Conservation (phyloP, 2,329 filamentous ascomycete species). For the Aspergillus sp. region DNA sequence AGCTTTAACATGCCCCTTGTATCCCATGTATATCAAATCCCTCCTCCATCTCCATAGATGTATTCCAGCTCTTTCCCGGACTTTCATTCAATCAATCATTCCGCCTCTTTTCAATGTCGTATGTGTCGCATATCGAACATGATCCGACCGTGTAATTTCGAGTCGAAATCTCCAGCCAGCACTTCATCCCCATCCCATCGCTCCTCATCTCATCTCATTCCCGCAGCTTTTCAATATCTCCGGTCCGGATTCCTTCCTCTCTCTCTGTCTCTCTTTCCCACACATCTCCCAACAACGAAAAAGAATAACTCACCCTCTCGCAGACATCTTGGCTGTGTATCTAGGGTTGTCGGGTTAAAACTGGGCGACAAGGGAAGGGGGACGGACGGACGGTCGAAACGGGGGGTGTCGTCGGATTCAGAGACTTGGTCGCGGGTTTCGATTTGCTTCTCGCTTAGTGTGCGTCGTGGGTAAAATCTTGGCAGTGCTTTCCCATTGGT, state of each 20-base stretch:
- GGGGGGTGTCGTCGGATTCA: conserved; percentile 16
- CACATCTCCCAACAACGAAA: conserved; percentile 18
- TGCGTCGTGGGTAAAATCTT: conserved; percentile 47
- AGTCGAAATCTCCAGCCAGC: too few species aligned
- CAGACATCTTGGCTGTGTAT: conserved; percentile 53
- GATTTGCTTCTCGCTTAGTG: conserved; percentile 50
- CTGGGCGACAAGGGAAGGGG: conserved; percentile 34
- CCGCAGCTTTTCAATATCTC: background rate
- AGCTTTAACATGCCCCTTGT: conserved; percentile 13
- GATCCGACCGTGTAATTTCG: too few species aligned
- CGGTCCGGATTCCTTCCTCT: background rate
- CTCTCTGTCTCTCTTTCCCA: conserved; percentile 12
- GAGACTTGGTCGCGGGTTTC: conserved; percentile 26
- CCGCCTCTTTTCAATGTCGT: too few species aligned
- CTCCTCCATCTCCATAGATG: too few species aligned
- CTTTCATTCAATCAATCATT: too few species aligned
- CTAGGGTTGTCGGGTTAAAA: conserved; percentile 41
- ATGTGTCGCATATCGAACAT: too few species aligned
- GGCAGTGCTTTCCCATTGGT: conserved; percentile 35
- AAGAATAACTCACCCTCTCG: conserved; percentile 50
- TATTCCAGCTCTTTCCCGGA: too few species aligned
- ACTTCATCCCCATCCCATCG: background rate
- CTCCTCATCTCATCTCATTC: background rate
- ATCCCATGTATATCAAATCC: too few species aligned
- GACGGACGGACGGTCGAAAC: conserved; percentile 25